Conservation (phyloP, 2,329 filamentous ascomycete species). For the Pleurostoma richardsiae region DNA sequence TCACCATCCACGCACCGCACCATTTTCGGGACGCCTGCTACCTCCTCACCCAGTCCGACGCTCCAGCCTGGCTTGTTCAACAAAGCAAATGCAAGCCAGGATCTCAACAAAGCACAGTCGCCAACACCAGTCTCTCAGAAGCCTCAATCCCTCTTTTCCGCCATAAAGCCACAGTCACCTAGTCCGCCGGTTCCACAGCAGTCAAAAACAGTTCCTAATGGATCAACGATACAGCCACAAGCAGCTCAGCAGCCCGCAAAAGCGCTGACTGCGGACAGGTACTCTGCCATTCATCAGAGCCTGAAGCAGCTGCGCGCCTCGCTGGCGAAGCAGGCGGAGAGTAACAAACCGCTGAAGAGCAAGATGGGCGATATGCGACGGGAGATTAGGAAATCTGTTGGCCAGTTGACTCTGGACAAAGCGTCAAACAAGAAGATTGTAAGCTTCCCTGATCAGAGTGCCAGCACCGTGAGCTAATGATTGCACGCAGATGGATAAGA, state of each 20-base stretch:
- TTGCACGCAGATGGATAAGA: conserved; percentile 36
- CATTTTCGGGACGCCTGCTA: no score
- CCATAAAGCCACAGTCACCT: conserved; percentile 1
- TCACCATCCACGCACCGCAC: no score
- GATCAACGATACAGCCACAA: conserved; percentile 1
- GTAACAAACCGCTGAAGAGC: conserved; percentile 54
- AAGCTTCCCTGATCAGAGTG: conserved; percentile 4
- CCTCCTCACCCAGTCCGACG: no score
- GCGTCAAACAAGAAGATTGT: conserved; percentile 41
- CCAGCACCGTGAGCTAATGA: conserved; percentile 2
- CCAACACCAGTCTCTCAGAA: no score
- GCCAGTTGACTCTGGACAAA: conserved; percentile 52
- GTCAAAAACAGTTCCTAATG: neutral
- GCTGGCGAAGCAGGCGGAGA: conserved; percentile 48
- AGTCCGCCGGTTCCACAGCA: neutral
- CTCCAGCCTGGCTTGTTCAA: no score
- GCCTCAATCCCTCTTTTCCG: conserved; percentile 3
- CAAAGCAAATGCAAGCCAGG: no score
- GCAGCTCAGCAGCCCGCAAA: conserved; percentile 1
- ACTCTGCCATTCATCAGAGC: conserved; percentile 56
- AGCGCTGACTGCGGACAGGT: conserved; percentile 30
- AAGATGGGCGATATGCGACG: conserved; percentile 68
- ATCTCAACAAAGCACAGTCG: no score
- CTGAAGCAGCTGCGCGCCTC: conserved; percentile 52
- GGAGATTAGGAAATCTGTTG: conserved; percentile 65